Conservation (phyloP, 345 rosid genomes). For the Eucalyptus guilfoylei region DNA sequence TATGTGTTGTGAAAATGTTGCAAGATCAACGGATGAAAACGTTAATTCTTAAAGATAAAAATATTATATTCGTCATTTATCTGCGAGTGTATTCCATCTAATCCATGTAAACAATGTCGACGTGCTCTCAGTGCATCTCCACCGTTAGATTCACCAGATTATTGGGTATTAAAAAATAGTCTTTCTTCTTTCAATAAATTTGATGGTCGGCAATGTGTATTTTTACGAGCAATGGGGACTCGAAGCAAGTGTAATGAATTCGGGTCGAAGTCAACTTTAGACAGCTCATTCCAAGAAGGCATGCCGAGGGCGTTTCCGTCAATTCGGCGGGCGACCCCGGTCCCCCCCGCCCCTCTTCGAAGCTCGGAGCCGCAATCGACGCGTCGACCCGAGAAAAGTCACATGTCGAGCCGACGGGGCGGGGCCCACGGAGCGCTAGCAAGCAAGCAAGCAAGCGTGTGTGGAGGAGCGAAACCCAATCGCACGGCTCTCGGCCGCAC, state of each 20-base stretch:
- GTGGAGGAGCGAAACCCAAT: background rate
- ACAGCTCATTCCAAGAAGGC: background rate
- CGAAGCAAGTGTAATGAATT: background rate
- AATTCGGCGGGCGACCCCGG: background rate
- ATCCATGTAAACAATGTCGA: background rate
- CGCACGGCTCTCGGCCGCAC: slow-evolving; percentile 9
- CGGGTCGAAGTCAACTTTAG: background rate
- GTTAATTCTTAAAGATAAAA: background rate
- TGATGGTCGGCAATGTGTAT: background rate
- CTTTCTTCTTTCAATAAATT: background rate
- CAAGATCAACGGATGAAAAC: background rate
- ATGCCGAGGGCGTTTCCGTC: background rate
- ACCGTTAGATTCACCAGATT: background rate
- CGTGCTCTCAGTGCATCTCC: background rate
- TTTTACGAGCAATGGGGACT: background rate
- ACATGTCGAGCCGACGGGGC: background rate
- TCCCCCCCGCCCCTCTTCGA: background rate
- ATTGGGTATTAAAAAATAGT: background rate
- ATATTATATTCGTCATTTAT: background rate
- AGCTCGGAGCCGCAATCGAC: background rate
- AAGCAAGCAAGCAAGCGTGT: background rate
- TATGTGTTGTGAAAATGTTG: background rate
- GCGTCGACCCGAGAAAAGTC: background rate
- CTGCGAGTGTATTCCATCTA: background rate
- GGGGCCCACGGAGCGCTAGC: background rate